Base-by-base conservation (phyloP, 495 filamentous ascomycete species). In the Aspergillus leporis region DNA sequence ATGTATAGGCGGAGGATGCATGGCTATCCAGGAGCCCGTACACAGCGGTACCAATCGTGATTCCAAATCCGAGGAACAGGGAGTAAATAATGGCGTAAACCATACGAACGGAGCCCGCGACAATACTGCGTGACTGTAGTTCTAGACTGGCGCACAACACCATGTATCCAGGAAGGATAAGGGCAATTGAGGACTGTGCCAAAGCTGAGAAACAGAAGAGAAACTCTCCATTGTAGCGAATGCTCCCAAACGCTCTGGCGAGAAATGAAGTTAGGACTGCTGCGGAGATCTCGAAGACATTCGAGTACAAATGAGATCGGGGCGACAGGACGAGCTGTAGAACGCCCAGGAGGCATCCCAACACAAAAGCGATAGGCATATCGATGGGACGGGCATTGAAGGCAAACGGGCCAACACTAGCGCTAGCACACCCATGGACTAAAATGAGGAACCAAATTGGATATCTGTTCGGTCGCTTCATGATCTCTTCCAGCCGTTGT, bases 81-180 rank as follows among this genome's bases (percentile, higher is more conserved):
- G 93, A 93, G 72, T 97, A 97, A 31, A 97, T 93, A 55, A 97
- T 89, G 8, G 93, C 91, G 62, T 97, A 97, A 6, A 98, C 91
- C 88, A 97, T 93, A 48, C 93, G 90, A 12, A 97, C 90, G 6
- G 90, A 93, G 2, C 93, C 93, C 18, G 93, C 91, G 5, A 97
- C 88, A 50, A 98, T 87, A 58, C 87, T 88, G 53, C 84, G 82
- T 9, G 89, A 93, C 70, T 97, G 93, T 0, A 98, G 83, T 70
- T 98, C 93, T 30, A 98, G 81, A 48, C 85, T 88, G 8, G 87
- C 90, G 70, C 89, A 92, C 49, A 96, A 75, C 13, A 95, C 89
- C 31, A 87, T 88, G 68, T 92, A 94, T 14, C 93, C 93, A 0
- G 93, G 93, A 4, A 98, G 81, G 58, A 98, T 97, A 36, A 97